Conservation (phyloP, 116 monocot genomes). For the Iris pallida region DNA sequence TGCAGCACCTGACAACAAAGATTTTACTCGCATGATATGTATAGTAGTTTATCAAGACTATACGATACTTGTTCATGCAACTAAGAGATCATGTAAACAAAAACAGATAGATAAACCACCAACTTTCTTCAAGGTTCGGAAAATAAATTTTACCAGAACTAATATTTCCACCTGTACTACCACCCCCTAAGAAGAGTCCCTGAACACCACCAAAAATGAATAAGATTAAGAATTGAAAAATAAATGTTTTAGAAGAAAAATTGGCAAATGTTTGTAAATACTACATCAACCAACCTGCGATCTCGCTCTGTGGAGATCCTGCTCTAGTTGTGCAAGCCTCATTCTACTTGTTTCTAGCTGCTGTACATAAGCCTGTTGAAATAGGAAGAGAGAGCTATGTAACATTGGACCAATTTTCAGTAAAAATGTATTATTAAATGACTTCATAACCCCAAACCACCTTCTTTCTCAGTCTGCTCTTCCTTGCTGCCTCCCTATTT, state of each 20-base stretch:
- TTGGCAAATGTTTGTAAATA: not conserved
- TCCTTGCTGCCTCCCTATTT: conserved; percentile 88
- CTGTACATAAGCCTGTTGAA: conserved; percentile 79
- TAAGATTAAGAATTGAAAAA: not conserved
- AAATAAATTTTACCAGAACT: conserved; percentile 55
- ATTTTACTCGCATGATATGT: not conserved
- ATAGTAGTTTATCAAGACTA: too few species aligned
- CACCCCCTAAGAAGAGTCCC: conserved; percentile 60
- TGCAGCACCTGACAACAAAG: conserved; percentile 38
- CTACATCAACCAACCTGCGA: conserved; percentile 56
- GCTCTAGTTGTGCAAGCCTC: conserved; percentile 81
- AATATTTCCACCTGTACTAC: conserved; percentile 48
- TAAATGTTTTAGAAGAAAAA: not conserved
- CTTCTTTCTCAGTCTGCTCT: conserved; percentile 90
- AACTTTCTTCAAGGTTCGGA: too few species aligned
- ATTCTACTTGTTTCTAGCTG: conserved; percentile 77
- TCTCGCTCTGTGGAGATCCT: conserved; percentile 68
- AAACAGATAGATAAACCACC: too few species aligned
- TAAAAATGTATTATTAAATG: not conserved
- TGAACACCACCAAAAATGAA: conserved; percentile 7
- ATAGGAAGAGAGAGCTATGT: not conserved
- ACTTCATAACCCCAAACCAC: conserved; percentile 12
- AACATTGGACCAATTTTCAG: not conserved
- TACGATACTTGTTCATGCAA: too few species aligned
- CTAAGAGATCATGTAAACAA: too few species aligned